phyloP scores from a whole-genome alignment of 148 eudicot species.

The Dianthus caryophyllus region DNA sequence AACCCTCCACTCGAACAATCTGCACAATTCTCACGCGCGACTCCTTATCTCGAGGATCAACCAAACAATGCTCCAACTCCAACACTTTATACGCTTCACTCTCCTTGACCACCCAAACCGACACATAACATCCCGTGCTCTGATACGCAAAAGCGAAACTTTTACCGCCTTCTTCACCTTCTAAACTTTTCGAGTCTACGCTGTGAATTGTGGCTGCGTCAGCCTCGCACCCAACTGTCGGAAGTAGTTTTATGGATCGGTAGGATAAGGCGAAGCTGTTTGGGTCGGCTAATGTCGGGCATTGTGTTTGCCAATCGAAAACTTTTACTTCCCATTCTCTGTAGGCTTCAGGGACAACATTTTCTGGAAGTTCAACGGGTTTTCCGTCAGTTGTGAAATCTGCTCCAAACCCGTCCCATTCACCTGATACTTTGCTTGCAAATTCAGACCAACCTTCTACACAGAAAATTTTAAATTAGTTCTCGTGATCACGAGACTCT shows the following conservation, averaged over 20 bases:
- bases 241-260: constrained; percentile 67
- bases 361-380: constrained; percentile 82
- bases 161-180: constrained; percentile 24
- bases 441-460: constrained; percentile 68
- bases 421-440: constrained; percentile 75
- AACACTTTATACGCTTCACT: constrained; percentile 27
- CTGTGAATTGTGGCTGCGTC: constrained; percentile 82
- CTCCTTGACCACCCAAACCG: constrained; percentile 45
- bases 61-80: constrained; percentile 86
- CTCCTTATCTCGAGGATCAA: constrained; percentile 68
- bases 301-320: constrained; percentile 98
- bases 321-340: constrained; percentile 95
- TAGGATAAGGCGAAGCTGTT: constrained; percentile 34
- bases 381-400: constrained; percentile 65
- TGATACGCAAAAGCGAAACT: constrained; percentile 57
- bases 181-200: constrained; percentile 44
- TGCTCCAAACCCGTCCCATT: constrained; percentile 98
- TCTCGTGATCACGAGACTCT: no score
- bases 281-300: constrained; percentile 74
- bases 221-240: constrained; percentile 98
- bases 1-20: constrained; percentile 40
- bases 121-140: constrained; percentile 62
- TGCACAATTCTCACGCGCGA: constrained; percentile 78
- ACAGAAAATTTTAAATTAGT: constrained; percentile 13
- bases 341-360: constrained; percentile 79